phyloP scores from a whole-genome alignment of 2,329 filamentous ascomycete species.

The Beauveria asiatica region DNA sequence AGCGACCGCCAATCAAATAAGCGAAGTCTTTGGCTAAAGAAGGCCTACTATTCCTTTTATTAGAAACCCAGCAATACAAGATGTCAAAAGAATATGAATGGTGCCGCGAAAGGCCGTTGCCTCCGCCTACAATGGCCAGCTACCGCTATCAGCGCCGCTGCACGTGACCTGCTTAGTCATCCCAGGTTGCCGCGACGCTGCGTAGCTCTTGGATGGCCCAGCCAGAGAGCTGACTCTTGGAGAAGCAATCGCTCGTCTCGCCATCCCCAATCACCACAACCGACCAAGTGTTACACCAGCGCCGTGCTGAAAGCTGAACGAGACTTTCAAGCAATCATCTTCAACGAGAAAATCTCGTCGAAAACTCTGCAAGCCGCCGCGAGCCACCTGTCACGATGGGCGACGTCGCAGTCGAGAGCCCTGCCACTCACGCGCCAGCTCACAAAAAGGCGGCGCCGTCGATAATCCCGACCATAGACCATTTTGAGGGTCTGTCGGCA shows the following conservation, averaged over 20 bases:
- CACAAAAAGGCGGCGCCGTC: conserved; percentile 74
- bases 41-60: too few species aligned
- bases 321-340: too few species aligned
- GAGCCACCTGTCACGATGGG: conserved; percentile 53
- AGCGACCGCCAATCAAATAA: too few species aligned
- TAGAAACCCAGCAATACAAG: too few species aligned
- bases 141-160: neutral
- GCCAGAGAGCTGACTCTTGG: conserved; percentile 3
- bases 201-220: conserved; percentile 10
- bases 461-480: conserved; percentile 82
- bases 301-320: neutral
- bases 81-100: too few species aligned
- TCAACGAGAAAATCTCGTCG: too few species aligned
- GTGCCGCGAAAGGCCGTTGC: neutral
- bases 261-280: neutral
- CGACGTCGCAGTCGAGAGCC: conserved; percentile 78
- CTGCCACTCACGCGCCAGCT: conserved; percentile 62
- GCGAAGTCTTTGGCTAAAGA: too few species aligned
- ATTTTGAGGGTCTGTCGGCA: conserved; percentile 71
- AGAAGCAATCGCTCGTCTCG: neutral
- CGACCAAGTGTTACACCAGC: neutral
- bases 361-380: neutral
- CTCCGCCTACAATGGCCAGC: neutral
- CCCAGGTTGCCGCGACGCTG: conserved; percentile 1
- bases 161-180: conserved; percentile 9